A percentile compares a stretch with the other conserved stretches of the same genome.
phyloP scores from a whole-genome alignment of 1,139 yeast species.

The Entelexis paramagnoliae region DNA sequence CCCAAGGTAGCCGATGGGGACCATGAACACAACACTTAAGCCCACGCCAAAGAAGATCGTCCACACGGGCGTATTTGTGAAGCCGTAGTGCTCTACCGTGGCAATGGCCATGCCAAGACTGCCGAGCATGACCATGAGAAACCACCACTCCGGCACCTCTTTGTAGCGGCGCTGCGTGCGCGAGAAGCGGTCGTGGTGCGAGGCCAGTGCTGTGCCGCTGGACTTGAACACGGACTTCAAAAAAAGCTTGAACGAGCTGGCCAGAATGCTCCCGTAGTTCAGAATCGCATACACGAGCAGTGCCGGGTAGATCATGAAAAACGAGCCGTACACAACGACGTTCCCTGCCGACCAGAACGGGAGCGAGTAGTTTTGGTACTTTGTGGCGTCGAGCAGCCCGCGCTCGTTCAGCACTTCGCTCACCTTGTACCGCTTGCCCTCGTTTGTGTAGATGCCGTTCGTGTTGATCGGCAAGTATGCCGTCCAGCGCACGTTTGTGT shows the following conservation, averaged over 20 bases:
- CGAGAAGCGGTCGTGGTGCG: constrained; percentile 45
- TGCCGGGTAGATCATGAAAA: constrained; percentile 50
- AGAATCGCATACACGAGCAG: constrained; percentile 37
- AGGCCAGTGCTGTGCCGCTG: constrained; percentile 26
- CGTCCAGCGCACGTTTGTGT: constrained; percentile 42
- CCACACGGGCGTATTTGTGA: constrained; percentile 35
- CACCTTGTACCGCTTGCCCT: constrained; percentile 39
- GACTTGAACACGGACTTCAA: neutral
- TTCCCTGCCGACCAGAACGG: constrained; percentile 52
- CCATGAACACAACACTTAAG: constrained; percentile 34
- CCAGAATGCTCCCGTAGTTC: constrained; percentile 10
- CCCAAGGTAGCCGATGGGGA: constrained; percentile 37
- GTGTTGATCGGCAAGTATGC: constrained; percentile 46
- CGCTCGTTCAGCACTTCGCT: constrained; percentile 36
- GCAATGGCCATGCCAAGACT: constrained; percentile 42
- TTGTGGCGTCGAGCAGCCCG: constrained; percentile 32
- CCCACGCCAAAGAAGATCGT: constrained; percentile 40
- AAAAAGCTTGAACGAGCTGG: neutral
- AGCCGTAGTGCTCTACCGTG: constrained; percentile 37
- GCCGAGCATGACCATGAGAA: constrained; percentile 37
- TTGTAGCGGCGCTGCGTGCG: constrained; percentile 45
- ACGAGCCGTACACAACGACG: constrained; percentile 46
- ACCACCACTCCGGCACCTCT: constrained; percentile 62
- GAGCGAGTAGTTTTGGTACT: constrained; percentile 35
- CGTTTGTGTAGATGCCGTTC: constrained; percentile 40